Evolutionary conservation across 495 filamentous ascomycete genomes (phyloP).

Genomic region (Xylaria flabelliformis): DNA sequence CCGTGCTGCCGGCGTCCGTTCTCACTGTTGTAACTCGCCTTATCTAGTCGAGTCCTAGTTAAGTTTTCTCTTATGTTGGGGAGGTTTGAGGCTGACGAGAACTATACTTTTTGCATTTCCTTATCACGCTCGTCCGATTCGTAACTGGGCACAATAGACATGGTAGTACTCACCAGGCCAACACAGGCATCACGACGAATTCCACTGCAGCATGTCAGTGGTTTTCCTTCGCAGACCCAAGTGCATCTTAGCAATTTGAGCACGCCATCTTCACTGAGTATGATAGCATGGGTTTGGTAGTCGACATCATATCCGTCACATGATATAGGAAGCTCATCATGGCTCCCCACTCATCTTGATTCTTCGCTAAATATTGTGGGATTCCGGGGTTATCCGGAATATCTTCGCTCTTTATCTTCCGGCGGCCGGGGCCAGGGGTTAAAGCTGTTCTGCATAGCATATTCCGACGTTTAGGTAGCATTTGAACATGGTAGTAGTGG

Average conservation of each 20-base stretch:
- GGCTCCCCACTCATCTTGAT: neutral
- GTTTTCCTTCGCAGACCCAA: neutral
- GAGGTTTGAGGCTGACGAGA: neutral
- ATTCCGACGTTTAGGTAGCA: conserved; percentile 14
- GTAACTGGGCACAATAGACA: neutral
- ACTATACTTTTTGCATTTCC: neutral
- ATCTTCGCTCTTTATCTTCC: conserved; percentile 7
- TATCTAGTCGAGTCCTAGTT: neutral
- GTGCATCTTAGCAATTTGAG: neutral
- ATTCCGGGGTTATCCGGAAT: conserved; percentile 5
- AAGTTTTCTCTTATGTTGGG: neutral
- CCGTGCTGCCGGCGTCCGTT: neutral
- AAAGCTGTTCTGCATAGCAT: neutral
- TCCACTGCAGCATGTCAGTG: neutral
- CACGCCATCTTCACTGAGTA: neutral
- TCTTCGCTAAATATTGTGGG: neutral
- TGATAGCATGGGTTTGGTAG: neutral
- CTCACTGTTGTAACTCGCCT: neutral
- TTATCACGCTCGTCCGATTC: neutral
- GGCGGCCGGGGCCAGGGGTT: neutral
- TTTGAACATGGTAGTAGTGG: neutral
- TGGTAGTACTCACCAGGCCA: neutral
- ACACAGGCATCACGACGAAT: neutral
- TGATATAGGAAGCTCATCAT: neutral
- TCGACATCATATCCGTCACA: conserved; percentile 1